These are phyloP conservation scores for Cryphonectria carpinicola DNA, from an alignment of 2,329 filamentous ascomycete species.

Conservation along the genomic window DNA sequence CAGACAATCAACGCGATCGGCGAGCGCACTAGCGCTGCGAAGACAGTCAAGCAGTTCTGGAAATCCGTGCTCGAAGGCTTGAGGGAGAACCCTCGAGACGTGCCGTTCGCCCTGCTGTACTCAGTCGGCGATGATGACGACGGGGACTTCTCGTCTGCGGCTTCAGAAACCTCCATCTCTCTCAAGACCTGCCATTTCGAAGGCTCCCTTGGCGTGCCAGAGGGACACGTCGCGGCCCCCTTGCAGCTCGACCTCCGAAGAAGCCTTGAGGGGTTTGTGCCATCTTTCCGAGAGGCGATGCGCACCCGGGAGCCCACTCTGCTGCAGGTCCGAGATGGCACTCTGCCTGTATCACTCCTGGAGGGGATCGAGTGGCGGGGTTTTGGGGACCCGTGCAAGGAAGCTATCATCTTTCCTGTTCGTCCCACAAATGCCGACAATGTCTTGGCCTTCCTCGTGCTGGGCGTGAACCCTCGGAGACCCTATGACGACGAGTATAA, in stretches of 20 bases:
- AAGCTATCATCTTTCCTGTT: slow-evolving; percentile 65
- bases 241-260: slow-evolving; percentile 42
- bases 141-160: slow-evolving; percentile 39
- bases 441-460: slow-evolving; percentile 63
- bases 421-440: slow-evolving; percentile 61
- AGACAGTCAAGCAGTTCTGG: slow-evolving; percentile 43
- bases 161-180: slow-evolving; percentile 42
- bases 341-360: slow-evolving; percentile 56
- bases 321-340: slow-evolving; percentile 42
- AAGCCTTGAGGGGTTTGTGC: slow-evolving; percentile 41
- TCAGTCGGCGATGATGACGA: slow-evolving; percentile 45
- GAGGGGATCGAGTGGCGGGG: slow-evolving; percentile 57
- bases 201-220: slow-evolving; percentile 41
- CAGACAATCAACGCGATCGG: slow-evolving; percentile 41
- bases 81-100: slow-evolving; percentile 41
- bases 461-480: slow-evolving; percentile 64
- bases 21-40: slow-evolving; percentile 37
- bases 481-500: slow-evolving; percentile 68
- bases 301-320: slow-evolving; percentile 40
- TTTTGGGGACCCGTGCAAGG: slow-evolving; percentile 57
- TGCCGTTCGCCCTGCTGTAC: slow-evolving; percentile 47
- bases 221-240: slow-evolving; percentile 40
- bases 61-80: slow-evolving; percentile 38
- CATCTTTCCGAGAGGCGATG: slow-evolving; percentile 44
- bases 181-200: slow-evolving; percentile 42